Percentiles rank a stretch among this genome's conserved stretches.
Conservation (phyloP, 73 alveolate species). For the Tetrahymena thermophila region DNA sequence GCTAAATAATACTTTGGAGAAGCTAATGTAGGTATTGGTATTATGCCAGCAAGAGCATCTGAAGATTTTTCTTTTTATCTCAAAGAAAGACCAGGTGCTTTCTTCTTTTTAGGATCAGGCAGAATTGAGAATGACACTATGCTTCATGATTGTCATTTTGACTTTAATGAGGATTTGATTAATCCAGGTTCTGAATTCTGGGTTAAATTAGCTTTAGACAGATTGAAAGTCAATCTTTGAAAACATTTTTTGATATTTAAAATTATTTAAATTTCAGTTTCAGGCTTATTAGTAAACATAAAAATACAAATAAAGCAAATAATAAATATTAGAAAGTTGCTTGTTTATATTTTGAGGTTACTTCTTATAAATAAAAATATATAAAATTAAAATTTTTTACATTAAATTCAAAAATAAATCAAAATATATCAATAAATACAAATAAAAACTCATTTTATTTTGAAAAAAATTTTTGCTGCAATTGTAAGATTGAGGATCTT, state of each 20-base stretch:
- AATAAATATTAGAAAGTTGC: too few relatives aligned
- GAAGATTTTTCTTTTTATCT: constrained; percentile 65
- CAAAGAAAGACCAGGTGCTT: constrained; percentile 61
- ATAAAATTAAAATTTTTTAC: too few relatives aligned
- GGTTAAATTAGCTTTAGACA: constrained; percentile 32
- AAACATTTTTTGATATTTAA: neutral
- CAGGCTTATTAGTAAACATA: too few relatives aligned
- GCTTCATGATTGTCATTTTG: constrained; percentile 43
- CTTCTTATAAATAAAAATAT: too few relatives aligned
- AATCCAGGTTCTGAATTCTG: constrained; percentile 42
- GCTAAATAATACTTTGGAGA: constrained; percentile 44
- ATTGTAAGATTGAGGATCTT: too few relatives aligned
- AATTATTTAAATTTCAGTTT: too few relatives aligned
- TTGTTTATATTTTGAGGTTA: too few relatives aligned
- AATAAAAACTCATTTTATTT: too few relatives aligned
- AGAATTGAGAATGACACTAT: constrained; percentile 31
- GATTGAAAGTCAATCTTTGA: constrained; percentile 22
- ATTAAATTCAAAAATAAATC: too few relatives aligned
- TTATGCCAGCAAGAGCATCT: constrained; percentile 56
- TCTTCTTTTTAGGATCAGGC: constrained; percentile 52
- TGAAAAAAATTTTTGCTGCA: too few relatives aligned
- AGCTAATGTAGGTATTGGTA: constrained; percentile 27
- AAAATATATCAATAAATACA: too few relatives aligned
- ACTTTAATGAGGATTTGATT: constrained; percentile 61
- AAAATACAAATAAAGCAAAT: too few relatives aligned